A percentile compares a stretch with the other conserved stretches of the same genome.
These are phyloP conservation scores for Colletotrichum scovillei DNA, from an alignment of 2,329 filamentous ascomycete species.

Conservation along the genomic window DNA sequence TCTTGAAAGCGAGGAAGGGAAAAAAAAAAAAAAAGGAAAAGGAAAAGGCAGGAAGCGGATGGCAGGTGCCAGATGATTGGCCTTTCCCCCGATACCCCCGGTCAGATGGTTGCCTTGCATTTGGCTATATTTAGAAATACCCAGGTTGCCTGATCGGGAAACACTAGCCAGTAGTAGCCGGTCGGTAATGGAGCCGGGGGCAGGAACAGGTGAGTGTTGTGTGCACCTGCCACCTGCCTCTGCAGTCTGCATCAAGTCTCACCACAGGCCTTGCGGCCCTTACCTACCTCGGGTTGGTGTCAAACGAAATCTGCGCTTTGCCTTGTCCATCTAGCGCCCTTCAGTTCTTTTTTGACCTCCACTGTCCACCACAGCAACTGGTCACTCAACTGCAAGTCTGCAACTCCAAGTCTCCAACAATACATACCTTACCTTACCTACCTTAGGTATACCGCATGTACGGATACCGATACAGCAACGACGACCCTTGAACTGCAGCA, in stretches of 20 bases:
- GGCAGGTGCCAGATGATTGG: conserved; percentile 16
- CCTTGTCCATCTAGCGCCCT: conserved; percentile 20
- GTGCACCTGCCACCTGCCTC: conserved; percentile 14
- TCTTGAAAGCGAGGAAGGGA: not conserved
- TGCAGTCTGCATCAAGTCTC: not conserved
- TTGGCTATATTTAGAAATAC: conserved; percentile 18
- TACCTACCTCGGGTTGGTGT: conserved; percentile 16
- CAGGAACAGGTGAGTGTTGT: conserved; percentile 29
- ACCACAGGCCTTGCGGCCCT: conserved; percentile 13
- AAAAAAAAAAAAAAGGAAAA: not conserved
- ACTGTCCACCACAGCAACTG: not conserved
- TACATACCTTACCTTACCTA: too few relatives aligned
- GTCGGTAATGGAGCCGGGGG: conserved; percentile 16
- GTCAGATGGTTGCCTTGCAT: conserved; percentile 15
- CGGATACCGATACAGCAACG: too few relatives aligned
- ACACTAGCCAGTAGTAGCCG: conserved; percentile 16
- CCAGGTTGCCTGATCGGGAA: conserved; percentile 8
- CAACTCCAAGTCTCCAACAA: not conserved
- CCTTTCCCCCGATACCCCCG: not conserved
- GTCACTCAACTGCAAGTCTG: not conserved
- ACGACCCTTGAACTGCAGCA: not conserved
- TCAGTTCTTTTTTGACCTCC: not conserved
- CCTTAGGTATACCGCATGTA: too few relatives aligned
- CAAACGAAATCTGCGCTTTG: conserved; percentile 11
- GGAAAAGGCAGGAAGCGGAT: conserved; percentile 21